Conservation (phyloP, 345 rosid species). For the Angophora floribunda region DNA sequence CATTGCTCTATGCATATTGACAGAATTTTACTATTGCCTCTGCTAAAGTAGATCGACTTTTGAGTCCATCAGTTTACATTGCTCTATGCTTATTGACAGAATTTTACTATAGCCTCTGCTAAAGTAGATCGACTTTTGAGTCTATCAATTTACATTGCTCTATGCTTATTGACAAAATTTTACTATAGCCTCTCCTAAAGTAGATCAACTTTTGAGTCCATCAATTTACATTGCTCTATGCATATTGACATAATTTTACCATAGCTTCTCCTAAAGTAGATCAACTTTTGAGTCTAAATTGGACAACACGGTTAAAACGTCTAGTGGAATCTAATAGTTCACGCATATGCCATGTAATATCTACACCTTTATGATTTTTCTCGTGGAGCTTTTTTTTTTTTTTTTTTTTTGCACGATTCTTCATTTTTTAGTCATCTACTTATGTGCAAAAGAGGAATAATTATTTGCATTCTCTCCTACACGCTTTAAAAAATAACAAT, state of each 20-base stretch:
- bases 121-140: too few relatives aligned
- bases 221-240: too few relatives aligned
- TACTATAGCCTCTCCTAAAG: neutral
- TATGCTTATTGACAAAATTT: neutral
- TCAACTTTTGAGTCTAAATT: neutral
- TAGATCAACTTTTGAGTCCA: too few relatives aligned
- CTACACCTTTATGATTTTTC: neutral
- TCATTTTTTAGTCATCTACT: neutral
- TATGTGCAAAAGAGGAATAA: neutral
- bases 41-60: too few relatives aligned
- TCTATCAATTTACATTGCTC: neutral
- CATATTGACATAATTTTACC: too few relatives aligned
- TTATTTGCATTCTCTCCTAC: neutral
- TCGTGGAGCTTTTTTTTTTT: neutral
- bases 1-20: too few relatives aligned
- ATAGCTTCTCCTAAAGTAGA: neutral
- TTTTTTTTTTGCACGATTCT: neutral
- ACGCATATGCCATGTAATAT: neutral
- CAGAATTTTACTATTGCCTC: too few relatives aligned
- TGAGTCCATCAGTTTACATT: too few relatives aligned
- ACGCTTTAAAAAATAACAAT: neutral
- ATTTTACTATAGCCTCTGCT: too few relatives aligned
- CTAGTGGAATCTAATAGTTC: neutral
- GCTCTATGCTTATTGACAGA: too few relatives aligned
- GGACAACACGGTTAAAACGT: neutral